Conservation (phyloP, 495 filamentous ascomycete genomes). For the Hypoxylon fragiforme region DNA sequence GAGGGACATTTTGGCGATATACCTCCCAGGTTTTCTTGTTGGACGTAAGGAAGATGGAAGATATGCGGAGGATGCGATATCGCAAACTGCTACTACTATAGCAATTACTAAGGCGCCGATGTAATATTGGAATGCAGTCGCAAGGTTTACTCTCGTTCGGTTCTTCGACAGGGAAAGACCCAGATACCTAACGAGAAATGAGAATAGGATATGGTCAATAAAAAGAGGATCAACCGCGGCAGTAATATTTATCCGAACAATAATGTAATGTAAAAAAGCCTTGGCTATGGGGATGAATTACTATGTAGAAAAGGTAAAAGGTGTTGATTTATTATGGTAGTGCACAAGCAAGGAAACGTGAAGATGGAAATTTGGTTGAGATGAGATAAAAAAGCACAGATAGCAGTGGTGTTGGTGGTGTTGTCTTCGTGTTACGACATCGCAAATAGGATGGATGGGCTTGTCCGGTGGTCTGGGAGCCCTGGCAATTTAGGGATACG, state of each 20-base stretch:
- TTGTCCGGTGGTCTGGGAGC: slow-evolving; percentile 24
- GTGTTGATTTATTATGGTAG: background rate
- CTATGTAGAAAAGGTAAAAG: slow-evolving; percentile 1
- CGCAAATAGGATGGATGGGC: background rate
- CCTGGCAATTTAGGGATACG: slow-evolving; percentile 7
- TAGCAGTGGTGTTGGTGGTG: slow-evolving; percentile 17
- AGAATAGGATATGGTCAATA: slow-evolving; percentile 9
- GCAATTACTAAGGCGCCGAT: slow-evolving; percentile 10
- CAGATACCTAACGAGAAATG: slow-evolving; percentile 10
- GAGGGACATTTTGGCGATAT: slow-evolving; percentile 78
- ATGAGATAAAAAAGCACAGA: slow-evolving; percentile 26
- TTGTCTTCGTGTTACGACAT: slow-evolving; percentile 27
- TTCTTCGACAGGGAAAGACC: background rate
- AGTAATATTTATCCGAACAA: slow-evolving; percentile 6
- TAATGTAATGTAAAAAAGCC: background rate
- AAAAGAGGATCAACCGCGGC: slow-evolving; percentile 7
- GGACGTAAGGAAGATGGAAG: slow-evolving; percentile 6
- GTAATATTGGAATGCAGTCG: slow-evolving; percentile 14
- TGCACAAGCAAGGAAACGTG: slow-evolving; percentile 14
- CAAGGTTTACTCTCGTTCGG: slow-evolving; percentile 8
- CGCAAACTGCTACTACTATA: background rate
- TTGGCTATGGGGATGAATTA: slow-evolving; percentile 1
- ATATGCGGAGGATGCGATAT: background rate
- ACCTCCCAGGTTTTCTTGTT: background rate
- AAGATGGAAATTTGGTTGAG: slow-evolving; percentile 28